Conservation (phyloP, 1,284 basidiomycete species). For the Dichomitus squalens region DNA sequence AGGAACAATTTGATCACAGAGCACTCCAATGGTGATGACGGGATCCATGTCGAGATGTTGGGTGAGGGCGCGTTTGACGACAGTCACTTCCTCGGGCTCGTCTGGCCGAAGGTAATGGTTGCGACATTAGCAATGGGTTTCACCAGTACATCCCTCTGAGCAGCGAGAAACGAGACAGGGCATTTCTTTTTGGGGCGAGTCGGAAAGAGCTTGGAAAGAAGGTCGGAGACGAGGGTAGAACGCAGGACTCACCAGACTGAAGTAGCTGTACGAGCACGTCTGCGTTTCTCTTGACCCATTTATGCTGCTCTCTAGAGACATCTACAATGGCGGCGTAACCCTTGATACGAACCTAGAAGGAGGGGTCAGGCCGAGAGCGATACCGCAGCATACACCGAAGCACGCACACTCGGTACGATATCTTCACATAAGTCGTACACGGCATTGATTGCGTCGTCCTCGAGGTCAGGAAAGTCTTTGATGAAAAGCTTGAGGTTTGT, state of each 20-base stretch:
- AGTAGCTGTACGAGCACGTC: constrained; percentile 75
- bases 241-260: constrained; percentile 60
- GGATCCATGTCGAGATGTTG: constrained; percentile 68
- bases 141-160: background rate
- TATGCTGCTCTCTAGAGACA: constrained; percentile 59
- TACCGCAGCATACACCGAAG: background rate
- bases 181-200: background rate
- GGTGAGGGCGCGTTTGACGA: constrained; percentile 61
- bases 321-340: constrained; percentile 65
- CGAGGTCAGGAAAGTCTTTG: constrained; percentile 65
- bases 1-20: constrained; percentile 67
- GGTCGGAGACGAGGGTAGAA: constrained; percentile 6
- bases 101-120: constrained; percentile 41
- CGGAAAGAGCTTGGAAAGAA: background rate
- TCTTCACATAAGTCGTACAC: constrained; percentile 79
- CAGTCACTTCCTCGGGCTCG: constrained; percentile 61
- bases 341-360: constrained; percentile 60
- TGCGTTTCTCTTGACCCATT: constrained; percentile 69
- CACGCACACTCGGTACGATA: constrained; percentile 51
- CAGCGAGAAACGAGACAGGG: background rate
- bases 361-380: constrained; percentile 8
- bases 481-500: constrained; percentile 59
- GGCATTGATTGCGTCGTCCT: constrained; percentile 73
- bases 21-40: constrained; percentile 58
- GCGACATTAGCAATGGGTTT: background rate